Base-by-base conservation (phyloP, 2,329 filamentous ascomycete genomes). In the Acarospora socialis region DNA sequence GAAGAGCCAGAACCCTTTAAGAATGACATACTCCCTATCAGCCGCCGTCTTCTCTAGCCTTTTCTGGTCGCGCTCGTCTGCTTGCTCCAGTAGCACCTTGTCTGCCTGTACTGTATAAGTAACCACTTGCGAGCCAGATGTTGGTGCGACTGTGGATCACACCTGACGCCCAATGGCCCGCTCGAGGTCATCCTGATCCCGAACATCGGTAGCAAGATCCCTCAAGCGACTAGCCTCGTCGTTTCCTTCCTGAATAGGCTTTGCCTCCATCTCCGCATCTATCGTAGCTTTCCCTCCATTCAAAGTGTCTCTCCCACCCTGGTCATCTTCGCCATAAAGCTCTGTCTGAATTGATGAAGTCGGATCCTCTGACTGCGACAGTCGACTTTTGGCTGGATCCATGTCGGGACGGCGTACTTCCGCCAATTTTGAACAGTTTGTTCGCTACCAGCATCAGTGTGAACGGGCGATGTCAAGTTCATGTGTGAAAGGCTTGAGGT, bases 141-240 rank as follows among this genome's bases (percentile, higher is more conserved):
- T n/a, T n/a, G n/a, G n/a, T n/a, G n/a, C n/a, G n/a, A 22, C 7
- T 21, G 19, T 16, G 14, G 24, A 4, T 7, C 4, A 19, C 46
- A 59, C 56, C 52, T 77, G 68, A 26, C 65, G 63, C 17, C 70
- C 68, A 41, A 95, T 92, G 48, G 93, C 84, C 39, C 83, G 70
- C 54, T 94, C 87, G 13, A 95, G 60, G 37, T 94, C 86, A 58
- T 86, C 77, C 53, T 95, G 87, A 46, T 93, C 75, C 35, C 82
- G 74, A 14, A 90, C 73, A 36, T 76, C 67, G 31, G 74, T 69
- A 4, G 77, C 74, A 23, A 84, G 58, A 25, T 68, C 68, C 35
- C 65, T 62, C 17, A 84, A 58, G 13, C 69, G 67, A 31, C 65
- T 63, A 24, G 68, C 66, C 46, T 81, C 76, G 39, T 73, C 70